phyloP scores from a whole-genome alignment of 2,329 filamentous ascomycete species.

The Pseudocercospora cruenta region DNA sequence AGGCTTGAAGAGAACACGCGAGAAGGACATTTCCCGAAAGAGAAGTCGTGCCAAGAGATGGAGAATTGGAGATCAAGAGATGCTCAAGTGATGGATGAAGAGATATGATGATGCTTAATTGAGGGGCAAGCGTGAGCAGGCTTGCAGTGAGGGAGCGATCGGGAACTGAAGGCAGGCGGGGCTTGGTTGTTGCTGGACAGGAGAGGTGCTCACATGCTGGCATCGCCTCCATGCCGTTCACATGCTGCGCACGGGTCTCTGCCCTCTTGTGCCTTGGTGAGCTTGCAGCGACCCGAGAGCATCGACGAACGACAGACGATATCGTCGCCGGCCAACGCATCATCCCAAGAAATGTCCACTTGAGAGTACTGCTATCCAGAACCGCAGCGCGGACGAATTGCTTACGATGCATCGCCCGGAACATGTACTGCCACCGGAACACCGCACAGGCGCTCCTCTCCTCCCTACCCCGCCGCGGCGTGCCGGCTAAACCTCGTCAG shows the following conservation, averaged over 20 bases:
- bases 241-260: background rate
- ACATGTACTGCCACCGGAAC: background rate
- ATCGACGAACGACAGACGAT: background rate
- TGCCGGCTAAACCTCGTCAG: background rate
- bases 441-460: background rate
- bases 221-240: background rate
- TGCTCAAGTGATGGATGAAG: background rate
- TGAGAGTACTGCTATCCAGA: background rate
- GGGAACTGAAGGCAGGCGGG: background rate
- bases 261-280: background rate
- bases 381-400: background rate
- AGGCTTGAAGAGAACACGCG: background rate
- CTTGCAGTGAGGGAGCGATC: background rate
- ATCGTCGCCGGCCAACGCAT: background rate
- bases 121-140: background rate
- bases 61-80: background rate
- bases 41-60: background rate
- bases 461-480: background rate
- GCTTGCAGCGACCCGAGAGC: background rate
- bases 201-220: background rate
- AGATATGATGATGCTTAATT: background rate
- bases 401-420: background rate
- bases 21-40: background rate
- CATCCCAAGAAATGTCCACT: background rate
- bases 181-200: background rate